Base-by-base conservation (phyloP, 176 grass and related monocot genomes). In the Microstegium vimineum region DNA sequence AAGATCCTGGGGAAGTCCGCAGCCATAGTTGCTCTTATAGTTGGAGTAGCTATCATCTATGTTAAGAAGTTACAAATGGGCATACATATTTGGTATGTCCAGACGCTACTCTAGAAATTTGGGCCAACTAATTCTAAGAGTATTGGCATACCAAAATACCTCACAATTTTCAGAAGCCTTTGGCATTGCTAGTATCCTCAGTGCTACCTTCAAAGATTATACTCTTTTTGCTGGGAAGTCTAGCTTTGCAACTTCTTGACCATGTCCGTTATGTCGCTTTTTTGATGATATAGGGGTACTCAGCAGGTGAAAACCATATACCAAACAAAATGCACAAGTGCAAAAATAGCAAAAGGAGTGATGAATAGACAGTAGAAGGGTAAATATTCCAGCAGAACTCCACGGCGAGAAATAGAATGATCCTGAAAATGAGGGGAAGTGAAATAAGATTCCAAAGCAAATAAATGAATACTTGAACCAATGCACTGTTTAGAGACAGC, bases 361-460 rank as follows among this genome's bases (percentile, higher is more conserved):
- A 98, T n/a, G 96, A 98, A 90, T 93, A 95, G 3, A 81, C 15
- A 16, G 75, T 98, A 22, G 96, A 98, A 51, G 96, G 96, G 71
- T 88, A 98, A 65, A 98, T 80, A 62, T 98, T 98, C 96, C 96
- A 98, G 89, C 96, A 93, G 52, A 93, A 16, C 76, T 98, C 96
- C 63, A 93, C 87, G 12, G 76, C 87, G 38, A 59, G 33, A 81
- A 98, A 95, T 56, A 98, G 52, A 77, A 97, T 77, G n/a, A 97
- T 65, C 90, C 94, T 97, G 81, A 64, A 36, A 67, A 62, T 63
- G 57, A 67, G 27, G 30, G 15, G 5, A 9, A n/a, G 33, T 70
- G 60, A 60, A 81, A 78, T 27, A 22, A 65, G 62, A 71, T 12
- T 43, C 30, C 5, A 85, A 34, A 90, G 11, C 17, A 56, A 80